A percentile compares a stretch with the other conserved stretches of the same genome.
Conservation (phyloP, 176 grass and related monocot genomes). For the Elymus sibiricus region DNA sequence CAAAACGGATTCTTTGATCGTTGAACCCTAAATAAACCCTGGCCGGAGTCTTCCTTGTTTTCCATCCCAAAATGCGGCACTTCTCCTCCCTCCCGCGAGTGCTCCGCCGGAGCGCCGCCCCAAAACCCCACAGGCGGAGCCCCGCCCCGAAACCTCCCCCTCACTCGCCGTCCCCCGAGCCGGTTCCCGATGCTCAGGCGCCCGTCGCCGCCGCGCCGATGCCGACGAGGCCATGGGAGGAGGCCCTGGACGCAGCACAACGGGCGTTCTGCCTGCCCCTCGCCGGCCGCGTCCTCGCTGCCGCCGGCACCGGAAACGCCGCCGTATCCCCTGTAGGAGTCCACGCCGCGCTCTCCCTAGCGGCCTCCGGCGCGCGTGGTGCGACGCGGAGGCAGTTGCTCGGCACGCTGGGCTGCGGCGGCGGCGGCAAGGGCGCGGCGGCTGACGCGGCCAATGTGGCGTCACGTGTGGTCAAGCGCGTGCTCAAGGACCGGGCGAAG, state of each 20-base stretch:
- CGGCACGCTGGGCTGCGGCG: conserved; percentile 21
- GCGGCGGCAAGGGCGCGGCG: conserved; percentile 29
- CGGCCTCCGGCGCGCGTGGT: conserved; percentile 34
- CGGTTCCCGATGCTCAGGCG: not conserved
- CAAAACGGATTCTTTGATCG: no score
- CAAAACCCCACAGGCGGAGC: not conserved
- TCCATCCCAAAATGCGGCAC: conserved; percentile 25
- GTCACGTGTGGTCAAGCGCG: conserved; percentile 41
- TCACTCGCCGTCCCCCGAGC: not conserved
- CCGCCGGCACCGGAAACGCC: conserved; percentile 29
- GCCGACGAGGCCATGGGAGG: conserved; percentile 43
- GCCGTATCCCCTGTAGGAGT: conserved; percentile 12
- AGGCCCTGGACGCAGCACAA: conserved; percentile 32
- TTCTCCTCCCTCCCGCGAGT: conserved; percentile 30
- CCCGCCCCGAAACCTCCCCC: not conserved
- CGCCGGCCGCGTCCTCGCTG: conserved; percentile 29
- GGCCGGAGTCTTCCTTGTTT: not conserved
- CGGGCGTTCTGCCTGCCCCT: conserved; percentile 40
- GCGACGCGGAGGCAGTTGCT: conserved; percentile 38
- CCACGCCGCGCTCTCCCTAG: conserved; percentile 34
- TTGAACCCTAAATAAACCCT: not conserved
- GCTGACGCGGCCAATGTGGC: conserved; percentile 39
- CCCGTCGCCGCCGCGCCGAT: not conserved
- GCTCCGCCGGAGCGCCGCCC: conserved; percentile 1
- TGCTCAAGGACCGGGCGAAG: conserved; percentile 33